phyloP scores from a whole-genome alignment of 2,329 filamentous ascomycete genomes.

The Taxawa tesnikishii region DNA sequence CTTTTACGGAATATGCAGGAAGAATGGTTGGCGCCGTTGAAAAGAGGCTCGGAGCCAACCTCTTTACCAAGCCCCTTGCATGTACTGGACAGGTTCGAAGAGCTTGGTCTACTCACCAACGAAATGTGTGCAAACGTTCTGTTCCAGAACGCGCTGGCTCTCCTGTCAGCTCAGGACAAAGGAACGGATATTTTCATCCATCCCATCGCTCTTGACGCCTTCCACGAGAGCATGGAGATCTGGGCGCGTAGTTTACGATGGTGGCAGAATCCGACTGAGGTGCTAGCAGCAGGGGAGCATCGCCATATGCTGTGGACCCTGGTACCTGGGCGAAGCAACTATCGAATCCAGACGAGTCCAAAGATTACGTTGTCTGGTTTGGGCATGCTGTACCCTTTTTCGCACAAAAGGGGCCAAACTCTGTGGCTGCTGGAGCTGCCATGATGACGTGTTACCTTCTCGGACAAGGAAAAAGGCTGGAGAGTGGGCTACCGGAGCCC shows the following conservation, averaged over 20 bases:
- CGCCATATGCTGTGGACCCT: too few relatives aligned
- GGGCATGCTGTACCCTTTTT: too few relatives aligned
- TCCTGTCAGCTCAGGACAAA: neutral
- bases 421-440: too few relatives aligned
- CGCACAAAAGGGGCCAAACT: too few relatives aligned
- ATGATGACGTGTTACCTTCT: neutral
- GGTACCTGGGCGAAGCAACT: too few relatives aligned
- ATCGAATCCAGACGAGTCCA: too few relatives aligned
- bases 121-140: neutral
- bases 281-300: too few relatives aligned
- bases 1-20: neutral
- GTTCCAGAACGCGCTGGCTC: neutral
- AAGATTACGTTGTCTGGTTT: too few relatives aligned
- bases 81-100: neutral
- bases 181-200: neutral
- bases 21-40: neutral
- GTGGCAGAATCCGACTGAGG: too few relatives aligned
- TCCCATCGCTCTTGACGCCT: neutral
- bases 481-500: neutral
- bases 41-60: neutral
- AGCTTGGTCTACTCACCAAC: neutral
- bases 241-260: neutral
- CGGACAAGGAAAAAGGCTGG: neutral
- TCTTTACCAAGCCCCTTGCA: neutral
- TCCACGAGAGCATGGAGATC: neutral